Percentiles rank a stretch among this genome's conserved stretches.
These are phyloP conservation scores for Botrytis sinoallii DNA, from an alignment of 2,329 filamentous ascomycete species.

Conservation along the genomic window DNA sequence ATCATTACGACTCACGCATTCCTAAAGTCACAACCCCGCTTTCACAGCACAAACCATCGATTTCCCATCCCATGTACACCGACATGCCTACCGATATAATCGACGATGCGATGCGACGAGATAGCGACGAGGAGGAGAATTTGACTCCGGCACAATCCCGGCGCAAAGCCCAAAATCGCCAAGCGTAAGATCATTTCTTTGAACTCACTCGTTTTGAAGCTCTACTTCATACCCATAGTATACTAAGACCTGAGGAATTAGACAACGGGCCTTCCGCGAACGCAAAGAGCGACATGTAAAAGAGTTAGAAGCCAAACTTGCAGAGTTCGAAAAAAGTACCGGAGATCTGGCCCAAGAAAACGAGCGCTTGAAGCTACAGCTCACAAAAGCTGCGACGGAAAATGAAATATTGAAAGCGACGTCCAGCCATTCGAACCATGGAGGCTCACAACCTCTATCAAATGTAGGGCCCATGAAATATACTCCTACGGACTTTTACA, in stretches of 20 bases:
- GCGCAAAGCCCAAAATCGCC: constrained; percentile 69
- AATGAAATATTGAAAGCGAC: constrained; percentile 91
- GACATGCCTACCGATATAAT: constrained; percentile 31
- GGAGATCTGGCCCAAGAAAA: constrained; percentile 76
- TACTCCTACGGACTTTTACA: constrained; percentile 69
- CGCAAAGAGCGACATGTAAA: constrained; percentile 93
- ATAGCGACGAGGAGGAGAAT: constrained; percentile 49
- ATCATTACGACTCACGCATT: constrained; percentile 26
- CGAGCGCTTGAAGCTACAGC: constrained; percentile 76
- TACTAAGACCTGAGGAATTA: constrained; percentile 40
- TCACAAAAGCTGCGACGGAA: constrained; percentile 82
- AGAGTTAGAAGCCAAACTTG: constrained; percentile 85
- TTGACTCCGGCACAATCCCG: constrained; percentile 54
- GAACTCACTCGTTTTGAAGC: constrained; percentile 8
- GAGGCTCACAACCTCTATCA: constrained; percentile 38
- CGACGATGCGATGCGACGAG: constrained; percentile 30
- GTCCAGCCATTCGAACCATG: constrained; percentile 48
- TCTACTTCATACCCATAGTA: neutral
- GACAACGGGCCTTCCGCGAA: constrained; percentile 93
- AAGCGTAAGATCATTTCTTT: constrained; percentile 57
- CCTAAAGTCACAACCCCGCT: constrained; percentile 31
- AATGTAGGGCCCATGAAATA: constrained; percentile 66
- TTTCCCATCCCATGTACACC: constrained; percentile 31
- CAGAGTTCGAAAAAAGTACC: constrained; percentile 70
- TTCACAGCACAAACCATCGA: constrained; percentile 33